Evolutionary conservation across 805 yeast species (phyloP).

Genomic region (Isabelozyma heimii): DNA sequence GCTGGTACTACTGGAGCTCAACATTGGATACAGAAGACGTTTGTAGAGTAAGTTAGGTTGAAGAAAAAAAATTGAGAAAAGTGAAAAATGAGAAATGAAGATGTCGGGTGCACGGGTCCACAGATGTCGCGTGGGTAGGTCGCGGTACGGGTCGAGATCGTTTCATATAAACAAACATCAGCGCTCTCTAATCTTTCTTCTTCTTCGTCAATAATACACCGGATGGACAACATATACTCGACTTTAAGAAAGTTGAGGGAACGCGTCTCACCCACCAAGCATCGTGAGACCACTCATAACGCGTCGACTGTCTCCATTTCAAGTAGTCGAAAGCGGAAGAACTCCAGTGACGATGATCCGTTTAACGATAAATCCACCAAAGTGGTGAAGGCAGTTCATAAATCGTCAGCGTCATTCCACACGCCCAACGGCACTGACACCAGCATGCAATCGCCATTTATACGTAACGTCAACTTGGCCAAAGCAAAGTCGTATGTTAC

Average conservation of each 20-base stretch:
- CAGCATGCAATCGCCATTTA: slow-evolving; percentile 7
- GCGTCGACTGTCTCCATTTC: slow-evolving; percentile 7
- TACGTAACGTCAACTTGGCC: slow-evolving; percentile 15
- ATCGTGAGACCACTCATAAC: neutral
- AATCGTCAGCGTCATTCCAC: neutral
- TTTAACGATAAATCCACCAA: slow-evolving; percentile 17
- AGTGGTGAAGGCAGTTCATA: neutral
- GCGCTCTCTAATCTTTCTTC: neutral
- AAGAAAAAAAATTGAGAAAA: no score
- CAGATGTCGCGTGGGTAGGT: neutral
- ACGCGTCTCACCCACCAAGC: slow-evolving; percentile 18
- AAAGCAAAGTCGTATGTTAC: slow-evolving; percentile 1
- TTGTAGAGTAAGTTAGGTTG: neutral
- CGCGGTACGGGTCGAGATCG: neutral
- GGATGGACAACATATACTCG: slow-evolving; percentile 9
- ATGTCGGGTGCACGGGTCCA: neutral
- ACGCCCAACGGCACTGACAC: slow-evolving; percentile 1
- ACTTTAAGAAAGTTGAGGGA: slow-evolving; percentile 21
- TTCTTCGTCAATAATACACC: neutral
- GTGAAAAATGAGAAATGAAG: neutral
- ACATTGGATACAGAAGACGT: neutral
- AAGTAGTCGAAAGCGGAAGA: slow-evolving; percentile 5
- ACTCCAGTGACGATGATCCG: slow-evolving; percentile 23
- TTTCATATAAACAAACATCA: neutral
- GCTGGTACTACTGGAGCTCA: neutral